A percentile compares a stretch with the other conserved stretches of the same genome.
phyloP scores from a whole-genome alignment of 352 stramenopile species.

The Globisporangium orthogonon region DNA sequence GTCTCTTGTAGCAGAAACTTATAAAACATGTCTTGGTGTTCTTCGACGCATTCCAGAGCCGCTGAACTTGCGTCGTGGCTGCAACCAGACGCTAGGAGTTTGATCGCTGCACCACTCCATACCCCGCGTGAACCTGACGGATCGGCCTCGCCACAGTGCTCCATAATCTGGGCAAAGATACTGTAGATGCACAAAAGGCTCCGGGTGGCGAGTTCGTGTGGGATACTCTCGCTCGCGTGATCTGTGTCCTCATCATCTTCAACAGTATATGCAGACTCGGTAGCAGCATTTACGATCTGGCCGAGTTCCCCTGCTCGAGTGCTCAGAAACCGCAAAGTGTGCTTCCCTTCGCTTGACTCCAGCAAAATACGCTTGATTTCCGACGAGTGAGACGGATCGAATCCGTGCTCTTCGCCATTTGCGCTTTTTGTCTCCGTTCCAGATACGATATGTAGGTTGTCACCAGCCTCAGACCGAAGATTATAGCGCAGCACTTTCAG shows the following conservation, averaged over 20 bases:
- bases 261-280: neutral
- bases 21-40: constrained; percentile 30
- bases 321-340: constrained; percentile 46
- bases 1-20: constrained; percentile 39
- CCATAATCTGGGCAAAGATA: constrained; percentile 27
- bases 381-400: neutral
- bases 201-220: constrained; percentile 8
- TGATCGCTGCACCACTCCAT: constrained; percentile 19
- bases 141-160: constrained; percentile 18
- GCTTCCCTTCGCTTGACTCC: constrained; percentile 32
- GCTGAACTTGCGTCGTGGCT: constrained; percentile 6
- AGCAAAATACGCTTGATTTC: constrained; percentile 17
- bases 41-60: constrained; percentile 2
- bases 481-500: constrained; percentile 36
- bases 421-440: neutral
- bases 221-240: neutral
- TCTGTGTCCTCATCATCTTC: neutral
- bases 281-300: constrained; percentile 12
- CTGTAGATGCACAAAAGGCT: constrained; percentile 36
- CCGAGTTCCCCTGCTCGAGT: constrained; percentile 24
- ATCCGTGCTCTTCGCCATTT: neutral
- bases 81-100: constrained; percentile 27
- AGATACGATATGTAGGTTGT: neutral
- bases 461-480: constrained; percentile 15
- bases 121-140: neutral